Evolutionary conservation across 768 basidiomycete genomes (phyloP).

Genomic region (Mycena metata): DNA sequence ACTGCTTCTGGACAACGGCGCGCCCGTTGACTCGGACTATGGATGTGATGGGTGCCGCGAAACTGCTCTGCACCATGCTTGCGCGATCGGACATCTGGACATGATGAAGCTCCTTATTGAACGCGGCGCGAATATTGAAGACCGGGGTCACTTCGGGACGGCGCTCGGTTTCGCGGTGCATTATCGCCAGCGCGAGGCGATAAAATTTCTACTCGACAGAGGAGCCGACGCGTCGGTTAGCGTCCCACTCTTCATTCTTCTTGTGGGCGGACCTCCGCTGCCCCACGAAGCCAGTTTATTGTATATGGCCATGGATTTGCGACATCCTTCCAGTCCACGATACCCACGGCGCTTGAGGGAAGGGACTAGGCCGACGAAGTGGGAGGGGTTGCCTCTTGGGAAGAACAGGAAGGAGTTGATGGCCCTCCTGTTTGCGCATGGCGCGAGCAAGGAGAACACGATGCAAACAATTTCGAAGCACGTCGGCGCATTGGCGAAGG

Average conservation of each 20-base stretch:
- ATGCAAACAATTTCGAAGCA: constrained; percentile 45
- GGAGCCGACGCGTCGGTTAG: no score
- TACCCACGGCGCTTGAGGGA: not conserved
- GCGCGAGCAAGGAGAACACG: constrained; percentile 7
- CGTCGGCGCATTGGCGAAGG: constrained; percentile 48
- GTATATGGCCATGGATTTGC: constrained; percentile 11
- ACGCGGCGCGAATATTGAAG: not conserved
- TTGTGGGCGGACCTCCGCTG: not conserved
- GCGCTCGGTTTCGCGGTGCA: constrained; percentile 27
- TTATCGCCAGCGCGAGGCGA: not conserved
- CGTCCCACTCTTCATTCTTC: not conserved
- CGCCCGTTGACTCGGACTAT: no score
- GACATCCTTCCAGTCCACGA: not conserved
- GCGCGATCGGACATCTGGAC: constrained; percentile 1
- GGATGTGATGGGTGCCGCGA: constrained; percentile 2
- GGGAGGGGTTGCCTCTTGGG: constrained; percentile 16
- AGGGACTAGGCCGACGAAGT: not conserved
- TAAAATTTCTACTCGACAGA: no score
- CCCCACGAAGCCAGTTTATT: constrained; percentile 5
- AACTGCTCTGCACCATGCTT: constrained; percentile 3
- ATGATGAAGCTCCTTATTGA: constrained; percentile 11
- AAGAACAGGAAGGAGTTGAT: constrained; percentile 7
- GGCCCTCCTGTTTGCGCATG: constrained; percentile 19
- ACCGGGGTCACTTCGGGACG: not conserved
- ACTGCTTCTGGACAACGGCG: no score